Percentiles rank a stretch among this genome's conserved stretches.
Evolutionary conservation across 192 early-diverging fungal genomes (phyloP).

Genomic region (Coemansia sp.): DNA sequence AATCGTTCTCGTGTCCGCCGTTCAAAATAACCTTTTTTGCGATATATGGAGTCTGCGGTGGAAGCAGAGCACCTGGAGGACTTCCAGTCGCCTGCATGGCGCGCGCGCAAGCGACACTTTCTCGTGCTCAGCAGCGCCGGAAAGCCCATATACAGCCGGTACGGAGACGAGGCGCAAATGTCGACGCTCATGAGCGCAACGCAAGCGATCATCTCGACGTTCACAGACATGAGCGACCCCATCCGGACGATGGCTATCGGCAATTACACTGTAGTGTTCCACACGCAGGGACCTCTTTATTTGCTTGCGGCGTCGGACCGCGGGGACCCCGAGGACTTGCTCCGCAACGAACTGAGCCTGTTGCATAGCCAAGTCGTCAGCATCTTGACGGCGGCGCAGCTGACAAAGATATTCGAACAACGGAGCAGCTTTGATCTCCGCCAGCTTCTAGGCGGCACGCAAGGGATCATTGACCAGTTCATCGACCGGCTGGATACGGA

Average conservation of each 20-base stretch:
- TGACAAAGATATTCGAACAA: constrained; percentile 84
- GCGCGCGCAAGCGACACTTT: constrained; percentile 71
- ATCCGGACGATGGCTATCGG: constrained; percentile 64
- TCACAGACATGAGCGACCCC: constrained; percentile 77
- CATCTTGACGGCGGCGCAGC: constrained; percentile 73
- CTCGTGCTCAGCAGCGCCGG: constrained; percentile 91
- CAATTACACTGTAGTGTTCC: constrained; percentile 78
- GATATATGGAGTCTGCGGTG: background rate
- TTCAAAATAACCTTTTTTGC: background rate
- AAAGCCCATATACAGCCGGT: constrained; percentile 92
- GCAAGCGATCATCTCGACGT: constrained; percentile 86
- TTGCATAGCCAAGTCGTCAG: constrained; percentile 84
- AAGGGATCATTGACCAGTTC: constrained; percentile 78
- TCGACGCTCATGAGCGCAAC: constrained; percentile 86
- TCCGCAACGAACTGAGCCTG: constrained; percentile 75
- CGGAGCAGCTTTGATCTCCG: constrained; percentile 86
- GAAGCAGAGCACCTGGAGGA: constrained; percentile 40
- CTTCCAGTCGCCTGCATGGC: constrained; percentile 45
- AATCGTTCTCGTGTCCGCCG: too few relatives aligned
- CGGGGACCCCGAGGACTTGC: constrained; percentile 73
- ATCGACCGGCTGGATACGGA: constrained; percentile 67
- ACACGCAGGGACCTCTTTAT: constrained; percentile 77
- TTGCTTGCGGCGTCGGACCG: constrained; percentile 78
- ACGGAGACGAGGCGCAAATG: constrained; percentile 88
- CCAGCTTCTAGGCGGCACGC: constrained; percentile 75